phyloP scores from a whole-genome alignment of 192 early-diverging fungal genomes.

The Piromyces finnis region DNA sequence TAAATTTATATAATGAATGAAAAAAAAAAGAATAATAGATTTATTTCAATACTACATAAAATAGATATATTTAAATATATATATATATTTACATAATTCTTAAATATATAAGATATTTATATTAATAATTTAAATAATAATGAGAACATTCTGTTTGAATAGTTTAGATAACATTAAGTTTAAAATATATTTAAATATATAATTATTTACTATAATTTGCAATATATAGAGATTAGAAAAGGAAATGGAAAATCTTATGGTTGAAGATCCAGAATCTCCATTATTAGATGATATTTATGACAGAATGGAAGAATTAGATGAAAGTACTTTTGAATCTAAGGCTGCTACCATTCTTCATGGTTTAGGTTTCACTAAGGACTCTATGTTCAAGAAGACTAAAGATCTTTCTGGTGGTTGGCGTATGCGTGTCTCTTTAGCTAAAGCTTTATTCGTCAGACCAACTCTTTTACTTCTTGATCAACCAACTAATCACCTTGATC shows the following conservation, averaged over 20 bases:
- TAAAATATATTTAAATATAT: too few relatives aligned
- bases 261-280: not conserved
- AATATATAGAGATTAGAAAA: not conserved
- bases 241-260: not conserved
- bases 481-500: slow-evolving; percentile 35
- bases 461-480: slow-evolving; percentile 39
- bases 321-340: slow-evolving; percentile 81
- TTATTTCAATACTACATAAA: too few relatives aligned
- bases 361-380: slow-evolving; percentile 74
- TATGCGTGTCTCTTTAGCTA: slow-evolving; percentile 93
- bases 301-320: slow-evolving; percentile 84
- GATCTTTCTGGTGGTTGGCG: slow-evolving; percentile 99
- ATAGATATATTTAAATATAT: too few relatives aligned
- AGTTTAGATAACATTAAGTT: too few relatives aligned
- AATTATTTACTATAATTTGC: too few relatives aligned
- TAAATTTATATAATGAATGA: too few relatives aligned
- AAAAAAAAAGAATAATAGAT: too few relatives aligned
- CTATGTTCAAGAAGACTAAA: slow-evolving; percentile 85
- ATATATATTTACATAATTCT: too few relatives aligned
- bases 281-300: slow-evolving; percentile 83
- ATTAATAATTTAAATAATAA: too few relatives aligned
- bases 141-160: too few relatives aligned
- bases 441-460: slow-evolving; percentile 91
- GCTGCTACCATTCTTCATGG: slow-evolving; percentile 81
- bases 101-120: too few relatives aligned